Evolutionary conservation across 371 early-diverging fungal genomes (phyloP).

Genomic region (Apophysomyces elegans): DNA sequence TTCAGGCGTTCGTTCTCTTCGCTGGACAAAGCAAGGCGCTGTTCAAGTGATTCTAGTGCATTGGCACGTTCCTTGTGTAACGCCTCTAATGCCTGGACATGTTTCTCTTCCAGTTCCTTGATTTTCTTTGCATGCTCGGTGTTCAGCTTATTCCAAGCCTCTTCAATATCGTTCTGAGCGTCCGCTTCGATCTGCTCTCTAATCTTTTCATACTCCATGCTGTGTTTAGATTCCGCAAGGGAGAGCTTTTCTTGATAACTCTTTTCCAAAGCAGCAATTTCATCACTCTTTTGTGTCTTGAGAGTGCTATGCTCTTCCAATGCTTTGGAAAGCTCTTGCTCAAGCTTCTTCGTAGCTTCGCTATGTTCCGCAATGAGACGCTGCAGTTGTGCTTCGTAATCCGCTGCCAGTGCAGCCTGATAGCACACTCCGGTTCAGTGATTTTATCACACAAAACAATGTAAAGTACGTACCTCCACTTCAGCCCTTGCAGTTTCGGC

Average conservation of each 20-base stretch:
- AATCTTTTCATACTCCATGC: constrained; percentile 24
- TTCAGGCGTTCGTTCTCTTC: constrained; percentile 5
- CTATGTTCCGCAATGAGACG: constrained; percentile 9
- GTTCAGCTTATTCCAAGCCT: constrained; percentile 26
- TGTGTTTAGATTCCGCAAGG: constrained; percentile 13
- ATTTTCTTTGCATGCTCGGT: constrained; percentile 22
- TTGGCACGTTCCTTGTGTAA: constrained; percentile 19
- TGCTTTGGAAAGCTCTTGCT: constrained; percentile 9
- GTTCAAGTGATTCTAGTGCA: constrained; percentile 9
- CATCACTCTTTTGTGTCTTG: neutral
- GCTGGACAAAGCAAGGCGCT: neutral
- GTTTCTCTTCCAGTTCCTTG: constrained; percentile 14
- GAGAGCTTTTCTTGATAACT: constrained; percentile 19
- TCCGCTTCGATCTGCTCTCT: constrained; percentile 40
- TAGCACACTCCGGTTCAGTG: neutral
- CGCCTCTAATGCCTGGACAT: neutral
- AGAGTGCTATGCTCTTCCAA: neutral
- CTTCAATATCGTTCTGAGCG: constrained; percentile 27
- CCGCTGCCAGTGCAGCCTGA: constrained; percentile 13
- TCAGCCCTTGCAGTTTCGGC: constrained; percentile 16
- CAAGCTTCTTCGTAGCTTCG: constrained; percentile 9
- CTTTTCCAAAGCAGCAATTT: constrained; percentile 15
- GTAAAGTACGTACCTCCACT: constrained; percentile 1
- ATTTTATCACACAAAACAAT: neutral
- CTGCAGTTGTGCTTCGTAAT: constrained; percentile 23